Evolutionary conservation across 441 rosid genomes (phyloP), one percentile per base, ranked within the genome.

Genomic region (Euphorbia schlechtendalii): DNA sequence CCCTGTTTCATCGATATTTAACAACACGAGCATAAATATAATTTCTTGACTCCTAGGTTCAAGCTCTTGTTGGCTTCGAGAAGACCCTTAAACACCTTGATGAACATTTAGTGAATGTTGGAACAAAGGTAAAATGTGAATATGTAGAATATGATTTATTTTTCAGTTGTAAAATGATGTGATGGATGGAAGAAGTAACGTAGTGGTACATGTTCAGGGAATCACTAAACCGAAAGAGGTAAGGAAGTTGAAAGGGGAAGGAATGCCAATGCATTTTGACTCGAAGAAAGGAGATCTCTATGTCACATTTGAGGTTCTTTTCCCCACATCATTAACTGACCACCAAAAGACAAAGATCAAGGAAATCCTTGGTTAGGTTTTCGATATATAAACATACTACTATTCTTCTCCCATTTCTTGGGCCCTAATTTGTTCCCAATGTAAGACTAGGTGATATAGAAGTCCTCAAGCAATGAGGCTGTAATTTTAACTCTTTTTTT

Each of bases 1-100:
- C n/a, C n/a, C n/a, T n/a, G n/a, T n/a, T n/a, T n/a, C n/a, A n/a
- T n/a, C n/a, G n/a, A n/a, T n/a, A n/a, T n/a, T n/a, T n/a, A n/a
- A n/a, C n/a, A n/a, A n/a, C n/a, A n/a, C n/a, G n/a, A n/a, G n/a
- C n/a, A n/a, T n/a, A n/a, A n/a, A n/a, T n/a, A n/a, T n/a, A n/a
- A n/a, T n/a, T n/a, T n/a, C n/a, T n/a, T n/a, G n/a, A n/a, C n/a
- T n/a, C n/a, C n/a, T n/a, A n/a, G n/a, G n/a, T 91, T 43, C 93
- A 94, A 85, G 94, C 98, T 8, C 90, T 94, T 69, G 96, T 89
- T 76, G 99, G 99, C 64, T 94, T 94, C 55, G 89, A 91, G 84
- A 94, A 89, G 84, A 80, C 84, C 64, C 76, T 89, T 34, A 84
- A 84, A 78, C 97, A 93, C 73, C 89, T 93, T 18, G 97, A 93